A percentile compares a stretch with the other conserved stretches of the same genome.
Conservation (phyloP, 2,329 filamentous ascomycete genomes). For the Fusarium floridanum region DNA sequence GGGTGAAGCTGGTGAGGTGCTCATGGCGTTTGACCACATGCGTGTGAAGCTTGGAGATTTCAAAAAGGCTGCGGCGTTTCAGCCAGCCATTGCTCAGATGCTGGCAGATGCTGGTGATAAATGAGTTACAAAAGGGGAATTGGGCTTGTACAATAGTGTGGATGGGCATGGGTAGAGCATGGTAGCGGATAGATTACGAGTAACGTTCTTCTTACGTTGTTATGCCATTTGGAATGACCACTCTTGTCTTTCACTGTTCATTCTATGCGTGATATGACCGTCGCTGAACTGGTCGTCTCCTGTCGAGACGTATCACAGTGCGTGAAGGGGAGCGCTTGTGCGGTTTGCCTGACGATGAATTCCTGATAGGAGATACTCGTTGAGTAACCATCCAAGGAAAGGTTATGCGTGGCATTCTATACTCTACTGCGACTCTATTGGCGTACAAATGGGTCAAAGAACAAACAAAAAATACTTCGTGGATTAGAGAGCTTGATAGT, state of each 20-base stretch:
- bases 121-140: neutral
- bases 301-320: neutral
- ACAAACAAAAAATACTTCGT: too few relatives aligned
- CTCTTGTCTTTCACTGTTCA: neutral
- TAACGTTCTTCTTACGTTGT: neutral
- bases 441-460: neutral
- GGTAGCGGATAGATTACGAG: neutral
- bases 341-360: neutral
- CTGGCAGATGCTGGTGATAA: constrained; percentile 32
- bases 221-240: neutral
- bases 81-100: constrained; percentile 42
- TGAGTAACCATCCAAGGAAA: neutral
- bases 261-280: neutral
- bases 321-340: neutral
- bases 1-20: constrained; percentile 58
- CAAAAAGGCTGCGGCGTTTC: constrained; percentile 66
- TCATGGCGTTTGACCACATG: constrained; percentile 87
- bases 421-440: neutral
- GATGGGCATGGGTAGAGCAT: neutral
- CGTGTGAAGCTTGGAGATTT: constrained; percentile 78
- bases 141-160: neutral
- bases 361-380: too few relatives aligned
- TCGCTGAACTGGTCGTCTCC: neutral
- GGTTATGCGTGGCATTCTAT: neutral
- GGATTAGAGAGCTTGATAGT: neutral